These are phyloP conservation scores for Scutellaria minor DNA, from an alignment of 257 asterid genomes.

Conservation along the genomic window DNA sequence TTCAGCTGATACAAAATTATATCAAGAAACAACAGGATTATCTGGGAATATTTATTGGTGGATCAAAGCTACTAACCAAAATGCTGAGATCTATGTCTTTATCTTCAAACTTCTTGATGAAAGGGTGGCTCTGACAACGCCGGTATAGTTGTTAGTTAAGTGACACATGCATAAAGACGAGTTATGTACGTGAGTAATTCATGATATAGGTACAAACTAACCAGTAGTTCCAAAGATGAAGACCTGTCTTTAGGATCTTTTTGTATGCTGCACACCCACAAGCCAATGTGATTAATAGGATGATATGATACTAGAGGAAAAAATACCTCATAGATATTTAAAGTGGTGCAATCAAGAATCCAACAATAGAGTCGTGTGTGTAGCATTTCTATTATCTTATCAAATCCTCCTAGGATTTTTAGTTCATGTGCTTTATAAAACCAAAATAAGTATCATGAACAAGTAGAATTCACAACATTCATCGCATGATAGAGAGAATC, in stretches of 20 bases:
- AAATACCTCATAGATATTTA: background rate
- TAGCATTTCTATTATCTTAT: too few species aligned
- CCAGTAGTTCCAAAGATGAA: slow-evolving; percentile 87
- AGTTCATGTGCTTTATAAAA: background rate
- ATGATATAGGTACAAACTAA: slow-evolving; percentile 43
- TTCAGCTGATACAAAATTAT: slow-evolving; percentile 23
- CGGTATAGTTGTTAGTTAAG: slow-evolving; percentile 16
- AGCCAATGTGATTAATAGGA: slow-evolving; percentile 20
- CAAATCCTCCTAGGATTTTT: too few species aligned
- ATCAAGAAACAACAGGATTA: slow-evolving; percentile 33
- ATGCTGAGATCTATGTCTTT: slow-evolving; percentile 87
- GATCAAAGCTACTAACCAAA: slow-evolving; percentile 81
- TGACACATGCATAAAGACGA: background rate
- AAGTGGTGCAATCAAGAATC: too few species aligned
- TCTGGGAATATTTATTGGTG: slow-evolving; percentile 77
- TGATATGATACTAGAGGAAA: slow-evolving; percentile 2
- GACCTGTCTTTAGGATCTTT: slow-evolving; percentile 85
- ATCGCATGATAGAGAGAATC: background rate
- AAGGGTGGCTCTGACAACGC: slow-evolving; percentile 76
- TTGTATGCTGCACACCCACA: slow-evolving; percentile 75
- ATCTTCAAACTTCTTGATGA: slow-evolving; percentile 93
- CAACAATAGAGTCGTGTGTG: too few species aligned
- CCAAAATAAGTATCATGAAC: background rate
- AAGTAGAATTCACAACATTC: slow-evolving; percentile 1
- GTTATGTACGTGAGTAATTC: background rate